phyloP scores from a whole-genome alignment of 768 basidiomycete species.

The Boletus tomentosulus region DNA sequence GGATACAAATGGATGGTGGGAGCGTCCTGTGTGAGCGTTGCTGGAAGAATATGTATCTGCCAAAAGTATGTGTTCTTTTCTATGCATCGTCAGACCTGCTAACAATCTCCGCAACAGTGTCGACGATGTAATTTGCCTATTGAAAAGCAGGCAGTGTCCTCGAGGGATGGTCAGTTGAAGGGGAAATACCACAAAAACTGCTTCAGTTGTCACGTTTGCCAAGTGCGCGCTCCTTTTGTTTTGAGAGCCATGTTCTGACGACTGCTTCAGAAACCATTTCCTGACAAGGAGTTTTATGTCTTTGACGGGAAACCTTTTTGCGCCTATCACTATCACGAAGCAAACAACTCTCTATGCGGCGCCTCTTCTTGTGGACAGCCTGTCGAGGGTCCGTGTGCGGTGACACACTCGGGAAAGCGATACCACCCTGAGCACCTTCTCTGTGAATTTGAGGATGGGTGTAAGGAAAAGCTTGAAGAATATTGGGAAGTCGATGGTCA shows the following conservation, averaged over 20 bases:
- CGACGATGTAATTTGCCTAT: slow-evolving; percentile 84
- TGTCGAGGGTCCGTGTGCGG: slow-evolving; percentile 90
- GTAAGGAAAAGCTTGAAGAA: slow-evolving; percentile 62
- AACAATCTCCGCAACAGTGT: slow-evolving; percentile 47
- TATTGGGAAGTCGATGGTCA: slow-evolving; percentile 87
- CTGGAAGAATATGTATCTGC: slow-evolving; percentile 96
- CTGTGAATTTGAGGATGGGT: slow-evolving; percentile 63
- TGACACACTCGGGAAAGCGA: slow-evolving; percentile 73
- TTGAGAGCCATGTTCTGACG: slow-evolving; percentile 1
- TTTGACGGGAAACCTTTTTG: slow-evolving; percentile 88
- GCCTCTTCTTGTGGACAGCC: slow-evolving; percentile 76
- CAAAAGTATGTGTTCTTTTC: slow-evolving; percentile 54
- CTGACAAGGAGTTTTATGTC: slow-evolving; percentile 89
- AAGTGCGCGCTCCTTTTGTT: slow-evolving; percentile 41
- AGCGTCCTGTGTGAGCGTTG: slow-evolving; percentile 82
- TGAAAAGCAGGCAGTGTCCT: slow-evolving; percentile 87
- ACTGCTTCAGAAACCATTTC: slow-evolving; percentile 70
- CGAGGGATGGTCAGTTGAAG: slow-evolving; percentile 89
- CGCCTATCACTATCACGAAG: slow-evolving; percentile 89
- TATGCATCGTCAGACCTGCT: neutral
- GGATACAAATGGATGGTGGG: slow-evolving; percentile 75
- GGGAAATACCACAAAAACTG: slow-evolving; percentile 93
- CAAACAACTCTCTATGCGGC: slow-evolving; percentile 84
- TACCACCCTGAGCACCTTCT: slow-evolving; percentile 88
- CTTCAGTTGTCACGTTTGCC: slow-evolving; percentile 84